A percentile compares a stretch with the other conserved stretches of the same genome.
These are phyloP conservation scores for Sicyos baderoa DNA, from an alignment of 306 rosid species.

Conservation along the genomic window DNA sequence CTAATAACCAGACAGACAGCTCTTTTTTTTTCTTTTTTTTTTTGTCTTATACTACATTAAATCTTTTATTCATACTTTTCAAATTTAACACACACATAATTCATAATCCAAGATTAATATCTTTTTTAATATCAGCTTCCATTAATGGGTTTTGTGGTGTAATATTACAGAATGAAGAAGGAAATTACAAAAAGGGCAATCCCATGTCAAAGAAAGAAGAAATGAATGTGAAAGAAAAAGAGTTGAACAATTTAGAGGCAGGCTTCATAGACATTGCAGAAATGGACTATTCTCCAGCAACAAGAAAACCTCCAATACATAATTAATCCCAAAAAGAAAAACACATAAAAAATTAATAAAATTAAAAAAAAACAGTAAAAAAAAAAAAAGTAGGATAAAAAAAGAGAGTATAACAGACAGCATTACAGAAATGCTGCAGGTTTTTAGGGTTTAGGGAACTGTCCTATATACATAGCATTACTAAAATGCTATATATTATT, in stretches of 20 bases:
- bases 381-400: conserved; percentile 19
- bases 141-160: not conserved
- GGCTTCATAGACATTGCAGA: conserved; percentile 46
- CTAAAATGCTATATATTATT: not conserved
- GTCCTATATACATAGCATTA: conserved; percentile 39
- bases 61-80: not conserved
- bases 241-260: not conserved
- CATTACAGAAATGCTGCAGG: conserved; percentile 69
- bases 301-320: conserved; percentile 77
- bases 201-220: conserved; percentile 15
- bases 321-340: conserved; percentile 34
- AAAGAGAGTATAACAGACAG: conserved; percentile 26
- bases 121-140: too few relatives aligned
- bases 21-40: too few relatives aligned
- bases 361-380: not conserved
- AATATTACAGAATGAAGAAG: conserved; percentile 38
- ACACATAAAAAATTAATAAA: not conserved
- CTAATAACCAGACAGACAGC: too few relatives aligned
- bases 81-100: not conserved
- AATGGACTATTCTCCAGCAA: conserved; percentile 89
- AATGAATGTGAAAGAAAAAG: conserved; percentile 17
- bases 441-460: conserved; percentile 42
- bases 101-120: not conserved
- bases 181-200: conserved; percentile 21
- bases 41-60: not conserved